Percentiles rank a stretch among this genome's conserved stretches.
Evolutionary conservation across 2,329 filamentous ascomycete species (phyloP).

Genomic region (Madurella fahalii): DNA sequence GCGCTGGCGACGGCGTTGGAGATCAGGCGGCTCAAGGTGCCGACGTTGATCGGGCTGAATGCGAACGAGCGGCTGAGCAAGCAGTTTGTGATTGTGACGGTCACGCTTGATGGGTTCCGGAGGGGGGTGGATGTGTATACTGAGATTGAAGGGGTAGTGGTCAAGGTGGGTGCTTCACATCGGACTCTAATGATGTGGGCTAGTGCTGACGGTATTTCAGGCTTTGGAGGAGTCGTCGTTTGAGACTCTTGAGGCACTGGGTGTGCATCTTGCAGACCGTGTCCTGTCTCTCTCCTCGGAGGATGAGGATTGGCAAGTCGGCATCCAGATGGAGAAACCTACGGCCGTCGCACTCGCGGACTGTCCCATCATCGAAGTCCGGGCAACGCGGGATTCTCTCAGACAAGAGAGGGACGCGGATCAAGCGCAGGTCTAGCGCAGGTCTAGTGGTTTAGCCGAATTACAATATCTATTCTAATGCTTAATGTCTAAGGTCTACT

Average conservation of each 20-base stretch:
- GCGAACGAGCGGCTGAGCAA: slow-evolving; percentile 62
- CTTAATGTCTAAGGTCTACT: not conserved
- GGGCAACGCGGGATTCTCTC: slow-evolving; percentile 11
- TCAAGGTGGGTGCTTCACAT: slow-evolving; percentile 48
- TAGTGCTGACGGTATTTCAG: slow-evolving; percentile 32
- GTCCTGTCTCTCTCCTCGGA: slow-evolving; percentile 40
- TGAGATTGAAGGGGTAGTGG: slow-evolving; percentile 55
- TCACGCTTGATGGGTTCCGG: slow-evolving; percentile 56
- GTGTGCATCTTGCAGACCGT: slow-evolving; percentile 42
- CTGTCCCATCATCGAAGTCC: slow-evolving; percentile 62
- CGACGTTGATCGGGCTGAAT: slow-evolving; percentile 69
- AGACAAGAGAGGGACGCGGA: too few relatives aligned
- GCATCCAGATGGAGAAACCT: slow-evolving; percentile 65
- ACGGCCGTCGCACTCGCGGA: slow-evolving; percentile 70
- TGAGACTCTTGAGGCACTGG: slow-evolving; percentile 61
- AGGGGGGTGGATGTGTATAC: slow-evolving; percentile 47
- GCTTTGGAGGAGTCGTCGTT: slow-evolving; percentile 53
- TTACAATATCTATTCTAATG: not conserved
- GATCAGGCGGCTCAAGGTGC: slow-evolving; percentile 57
- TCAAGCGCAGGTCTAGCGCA: not conserved
- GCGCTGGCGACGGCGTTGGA: slow-evolving; percentile 37
- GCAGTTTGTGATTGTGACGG: slow-evolving; percentile 61
- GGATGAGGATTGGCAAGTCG: slow-evolving; percentile 49
- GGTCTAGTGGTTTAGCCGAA: not conserved
- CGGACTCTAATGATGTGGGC: not conserved